Base-by-base conservation (phyloP, 257 asterid genomes). In the Striga asiatica region DNA sequence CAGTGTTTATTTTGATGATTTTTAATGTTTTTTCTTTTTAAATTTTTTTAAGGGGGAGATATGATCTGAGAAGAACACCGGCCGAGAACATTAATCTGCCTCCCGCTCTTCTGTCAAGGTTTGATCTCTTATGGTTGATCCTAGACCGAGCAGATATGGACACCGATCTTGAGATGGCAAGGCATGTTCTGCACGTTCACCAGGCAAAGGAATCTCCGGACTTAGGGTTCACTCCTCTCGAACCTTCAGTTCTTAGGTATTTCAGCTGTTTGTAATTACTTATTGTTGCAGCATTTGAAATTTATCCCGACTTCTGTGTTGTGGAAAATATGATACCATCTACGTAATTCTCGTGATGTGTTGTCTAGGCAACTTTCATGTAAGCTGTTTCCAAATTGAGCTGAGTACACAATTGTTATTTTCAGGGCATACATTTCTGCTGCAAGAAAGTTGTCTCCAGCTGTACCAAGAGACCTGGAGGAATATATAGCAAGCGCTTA, bases 41-140 rank as follows among this genome's bases (percentile, higher is more conserved):
- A 12, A 12, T 10, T 2, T 39, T 9, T 39, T 39, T 13, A 70
- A 92, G 94, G 99, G 99, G 99, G 60, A 84, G 99, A 79, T 92
- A 88, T 54, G 98, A 92, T 65, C 59, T 88, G 52, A 72, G 99
- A 70, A 84, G 99, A 74, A 88, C 97, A 4, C 97, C 99, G 41
- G 99, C 99, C 34, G 99, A 92, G 76, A 92, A 88, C 64, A 92
- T 88, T 66, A 92, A 88, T 82, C 94, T 92, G 43, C 99, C 99
- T 64, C 97, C 94, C 25, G 99, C 99, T 29, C 95, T 92, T 66
- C 78, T 92, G 54, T 92, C 99, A 61, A 88, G 99, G 79, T 92
- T 92, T 70, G 97, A 92, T 72, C 93, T 92, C 61, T 68, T 92
- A 52, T 92, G 99, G 99, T 67, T 92, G 83, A 92, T 92, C 72